phyloP scores from a whole-genome alignment of 164 flowering plant species.

The Sedum album region DNA sequence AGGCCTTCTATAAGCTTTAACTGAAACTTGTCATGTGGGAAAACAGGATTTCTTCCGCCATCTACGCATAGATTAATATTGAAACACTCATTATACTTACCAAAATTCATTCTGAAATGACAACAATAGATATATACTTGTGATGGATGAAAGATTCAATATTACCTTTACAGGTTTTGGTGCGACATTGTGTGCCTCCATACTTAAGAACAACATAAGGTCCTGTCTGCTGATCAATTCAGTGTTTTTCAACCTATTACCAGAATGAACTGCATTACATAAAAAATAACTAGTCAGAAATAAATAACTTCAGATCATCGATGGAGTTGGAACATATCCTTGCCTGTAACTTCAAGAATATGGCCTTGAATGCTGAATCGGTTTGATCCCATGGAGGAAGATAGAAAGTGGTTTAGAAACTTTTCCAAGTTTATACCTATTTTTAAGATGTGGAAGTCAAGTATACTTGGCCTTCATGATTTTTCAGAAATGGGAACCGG shows the following conservation, averaged over 20 bases:
- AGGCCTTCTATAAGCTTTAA: neutral
- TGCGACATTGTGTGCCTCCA: neutral
- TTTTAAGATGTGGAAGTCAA: too few relatives aligned
- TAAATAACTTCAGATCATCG: neutral
- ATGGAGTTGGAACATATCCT: neutral
- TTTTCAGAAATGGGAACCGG: neutral
- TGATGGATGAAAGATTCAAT: too few relatives aligned
- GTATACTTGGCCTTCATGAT: too few relatives aligned
- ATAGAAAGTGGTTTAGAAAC: too few relatives aligned
- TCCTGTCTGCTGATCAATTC: neutral
- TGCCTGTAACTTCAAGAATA: neutral
- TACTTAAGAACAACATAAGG: neutral
- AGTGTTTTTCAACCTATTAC: neutral
- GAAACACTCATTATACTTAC: neutral
- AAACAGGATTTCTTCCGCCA: neutral
- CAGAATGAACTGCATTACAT: slow-evolving; percentile 1
- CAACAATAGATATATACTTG: too few relatives aligned
- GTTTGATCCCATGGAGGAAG: neutral
- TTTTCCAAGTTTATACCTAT: too few relatives aligned
- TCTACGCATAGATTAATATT: neutral
- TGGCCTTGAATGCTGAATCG: neutral
- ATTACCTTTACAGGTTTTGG: neutral
- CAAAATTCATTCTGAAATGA: neutral
- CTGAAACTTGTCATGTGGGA: neutral
- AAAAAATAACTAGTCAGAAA: neutral